Base-by-base conservation (phyloP, 805 yeast species). In the Candida easanensis region DNA sequence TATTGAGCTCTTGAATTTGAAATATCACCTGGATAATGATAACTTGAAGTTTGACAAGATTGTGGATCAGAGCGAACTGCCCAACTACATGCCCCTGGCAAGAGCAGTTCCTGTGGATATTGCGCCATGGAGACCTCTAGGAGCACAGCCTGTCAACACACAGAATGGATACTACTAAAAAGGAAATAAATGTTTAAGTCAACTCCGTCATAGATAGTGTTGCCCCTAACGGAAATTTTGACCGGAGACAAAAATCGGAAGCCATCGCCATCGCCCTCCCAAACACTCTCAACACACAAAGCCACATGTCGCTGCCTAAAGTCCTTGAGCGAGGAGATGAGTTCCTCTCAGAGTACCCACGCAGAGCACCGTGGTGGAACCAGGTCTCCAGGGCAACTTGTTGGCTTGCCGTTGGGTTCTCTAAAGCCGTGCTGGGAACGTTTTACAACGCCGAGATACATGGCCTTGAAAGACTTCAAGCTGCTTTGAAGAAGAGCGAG, bases 281-380 rank as follows among this genome's bases (percentile, higher is more conserved):
- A 22, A 22, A 10, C 30, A 26, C 10, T 13, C 14, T 16, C 19
- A 16, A 30, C 18, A 17, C 33, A 16, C 26, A 25, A 19, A 19
- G 7, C 30, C 38, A 14, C 10, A 85, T 85, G 93, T 82, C 91
- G 0, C 76, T 78, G 49, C 77, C 77, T 33, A 82, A 76, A 51
- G 93, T 86, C 21, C 63, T 85, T 38, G 67, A 74, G 49, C 67
- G 89, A 45, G 97, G 96, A 4, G 86, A 83, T 49, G 85, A 80
- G 22, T 81, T 82, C 57, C 73, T 88, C 16, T 48, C 64, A 3
- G 74, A 77, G 33, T 83, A 79, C 51, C 90, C 95, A 0, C 68
- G 90, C 33, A 62, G 69, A 0, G 62, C 78, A 0, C 54, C 61
- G 20, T 55, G 76, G 47, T 88, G 96, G 96, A 77, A 81, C 52